Evolutionary conservation across 2,329 filamentous ascomycete species (phyloP).

Genomic region (Epichloe aotearoae): DNA sequence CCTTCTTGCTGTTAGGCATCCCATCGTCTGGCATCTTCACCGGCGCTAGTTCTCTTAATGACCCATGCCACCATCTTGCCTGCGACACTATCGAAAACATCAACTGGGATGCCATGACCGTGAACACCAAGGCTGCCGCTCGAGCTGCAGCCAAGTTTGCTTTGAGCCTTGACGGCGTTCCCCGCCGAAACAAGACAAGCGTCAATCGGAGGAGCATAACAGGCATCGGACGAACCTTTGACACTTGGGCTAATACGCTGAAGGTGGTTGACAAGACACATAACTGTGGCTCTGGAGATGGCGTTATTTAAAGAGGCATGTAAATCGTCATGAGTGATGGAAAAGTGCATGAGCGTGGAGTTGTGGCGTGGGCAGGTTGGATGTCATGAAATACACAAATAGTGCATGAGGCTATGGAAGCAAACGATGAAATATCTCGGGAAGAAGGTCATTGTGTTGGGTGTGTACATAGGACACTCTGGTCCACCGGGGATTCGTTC

Average conservation of each 20-base stretch:
- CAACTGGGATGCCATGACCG: conserved; percentile 25
- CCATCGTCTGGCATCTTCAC: conserved; percentile 26
- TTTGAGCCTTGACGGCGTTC: conserved; percentile 22
- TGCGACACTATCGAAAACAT: conserved; percentile 29
- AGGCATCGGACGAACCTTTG: conserved; percentile 14
- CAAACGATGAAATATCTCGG: no score
- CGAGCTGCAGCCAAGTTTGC: conserved; percentile 32
- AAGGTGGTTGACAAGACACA: conserved; percentile 16
- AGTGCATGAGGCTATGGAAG: not conserved
- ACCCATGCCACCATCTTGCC: conserved; percentile 26
- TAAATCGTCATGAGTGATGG: not conserved
- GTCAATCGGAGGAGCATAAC: conserved; percentile 14
- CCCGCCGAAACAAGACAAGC: conserved; percentile 17
- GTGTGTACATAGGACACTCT: no score
- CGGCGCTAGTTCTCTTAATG: conserved; percentile 18
- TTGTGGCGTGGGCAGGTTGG: not conserved
- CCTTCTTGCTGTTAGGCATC: conserved; percentile 23
- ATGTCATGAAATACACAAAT: not conserved
- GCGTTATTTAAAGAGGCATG: not conserved
- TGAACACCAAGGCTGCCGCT: conserved; percentile 33
- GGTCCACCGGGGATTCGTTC: no score
- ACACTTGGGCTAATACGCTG: conserved; percentile 13
- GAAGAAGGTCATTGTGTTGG: no score
- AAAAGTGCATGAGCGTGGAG: not conserved
- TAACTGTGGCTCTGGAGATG: conserved; percentile 16